phyloP scores from a whole-genome alignment of 2,329 filamentous ascomycete species.

The Coniella lustricola region DNA sequence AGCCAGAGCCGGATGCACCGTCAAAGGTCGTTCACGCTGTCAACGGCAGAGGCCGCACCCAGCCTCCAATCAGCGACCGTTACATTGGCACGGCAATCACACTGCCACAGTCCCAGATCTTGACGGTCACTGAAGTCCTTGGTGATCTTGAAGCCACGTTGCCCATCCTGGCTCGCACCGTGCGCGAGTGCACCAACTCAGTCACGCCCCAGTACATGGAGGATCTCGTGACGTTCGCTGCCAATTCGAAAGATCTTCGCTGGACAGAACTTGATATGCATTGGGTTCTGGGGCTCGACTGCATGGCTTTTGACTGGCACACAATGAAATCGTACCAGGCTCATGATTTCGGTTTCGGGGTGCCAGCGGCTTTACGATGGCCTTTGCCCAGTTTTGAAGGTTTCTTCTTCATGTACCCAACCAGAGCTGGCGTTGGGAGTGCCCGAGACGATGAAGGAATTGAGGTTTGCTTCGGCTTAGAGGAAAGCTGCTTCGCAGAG shows the following conservation, averaged over 20 bases:
- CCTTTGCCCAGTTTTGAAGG: constrained; percentile 8
- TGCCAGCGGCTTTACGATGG: constrained; percentile 14
- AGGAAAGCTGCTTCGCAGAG: constrained; percentile 7
- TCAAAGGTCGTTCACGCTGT: constrained; percentile 20
- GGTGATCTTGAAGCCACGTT: constrained; percentile 1
- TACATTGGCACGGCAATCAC: constrained; percentile 21
- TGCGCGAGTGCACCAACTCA: constrained; percentile 20
- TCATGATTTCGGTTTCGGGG: constrained; percentile 26
- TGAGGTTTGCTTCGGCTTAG: constrained; percentile 6
- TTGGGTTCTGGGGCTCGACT: constrained; percentile 23
- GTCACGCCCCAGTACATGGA: constrained; percentile 19
- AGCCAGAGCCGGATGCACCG: constrained; percentile 9
- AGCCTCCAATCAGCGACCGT: constrained; percentile 18
- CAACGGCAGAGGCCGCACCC: constrained; percentile 18
- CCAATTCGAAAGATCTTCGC: constrained; percentile 19
- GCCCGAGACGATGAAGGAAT: constrained; percentile 7
- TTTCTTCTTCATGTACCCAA: constrained; percentile 9
- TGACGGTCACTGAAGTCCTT: constrained; percentile 15
- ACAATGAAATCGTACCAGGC: constrained; percentile 20
- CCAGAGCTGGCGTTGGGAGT: not conserved
- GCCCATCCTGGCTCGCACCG: constrained; percentile 18
- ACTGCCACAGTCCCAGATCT: constrained; percentile 14
- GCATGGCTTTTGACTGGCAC: constrained; percentile 23
- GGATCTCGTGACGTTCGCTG: constrained; percentile 21
- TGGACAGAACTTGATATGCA: constrained; percentile 19